A percentile compares a stretch with the other conserved stretches of the same genome.
Conservation (phyloP, 2,329 filamentous ascomycete genomes). For the Nannizzia gypsea region DNA sequence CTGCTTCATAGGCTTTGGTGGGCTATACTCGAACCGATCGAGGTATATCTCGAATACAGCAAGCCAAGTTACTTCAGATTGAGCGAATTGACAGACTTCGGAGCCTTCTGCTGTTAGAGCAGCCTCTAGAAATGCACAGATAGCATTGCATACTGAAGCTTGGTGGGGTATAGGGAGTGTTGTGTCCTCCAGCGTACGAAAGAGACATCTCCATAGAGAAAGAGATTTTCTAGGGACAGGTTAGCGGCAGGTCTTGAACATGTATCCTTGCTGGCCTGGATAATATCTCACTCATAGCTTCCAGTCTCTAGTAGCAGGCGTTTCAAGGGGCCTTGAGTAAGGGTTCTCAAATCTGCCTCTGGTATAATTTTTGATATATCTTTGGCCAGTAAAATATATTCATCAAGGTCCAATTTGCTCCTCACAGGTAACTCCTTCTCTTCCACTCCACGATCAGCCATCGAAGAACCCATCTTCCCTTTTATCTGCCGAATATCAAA, state of each 20-base stretch:
- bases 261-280: neutral
- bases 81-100: conserved; percentile 24
- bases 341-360: conserved; percentile 5
- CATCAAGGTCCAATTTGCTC: neutral
- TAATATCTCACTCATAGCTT: conserved; percentile 9
- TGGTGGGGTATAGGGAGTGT: conserved; percentile 31
- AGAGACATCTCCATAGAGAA: conserved; percentile 29
- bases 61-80: conserved; percentile 28
- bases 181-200: conserved; percentile 31
- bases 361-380: conserved; percentile 3
- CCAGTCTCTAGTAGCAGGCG: conserved; percentile 7
- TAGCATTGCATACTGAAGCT: conserved; percentile 33
- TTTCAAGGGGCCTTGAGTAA: conserved; percentile 12
- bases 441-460: neutral
- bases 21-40: conserved; percentile 31
- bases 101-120: conserved; percentile 23
- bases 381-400: neutral
- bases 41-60: conserved; percentile 31
- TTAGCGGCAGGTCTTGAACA: neutral
- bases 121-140: conserved; percentile 34
- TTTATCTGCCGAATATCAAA: neutral
- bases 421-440: neutral
- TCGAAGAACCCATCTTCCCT: neutral
- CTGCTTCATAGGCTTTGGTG: conserved; percentile 36
- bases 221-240: conserved; percentile 13